A percentile compares a stretch with the other conserved stretches of the same genome.
Evolutionary conservation across 2,329 filamentous ascomycete species (phyloP).

Genomic region (Ceratocystis papillata): DNA sequence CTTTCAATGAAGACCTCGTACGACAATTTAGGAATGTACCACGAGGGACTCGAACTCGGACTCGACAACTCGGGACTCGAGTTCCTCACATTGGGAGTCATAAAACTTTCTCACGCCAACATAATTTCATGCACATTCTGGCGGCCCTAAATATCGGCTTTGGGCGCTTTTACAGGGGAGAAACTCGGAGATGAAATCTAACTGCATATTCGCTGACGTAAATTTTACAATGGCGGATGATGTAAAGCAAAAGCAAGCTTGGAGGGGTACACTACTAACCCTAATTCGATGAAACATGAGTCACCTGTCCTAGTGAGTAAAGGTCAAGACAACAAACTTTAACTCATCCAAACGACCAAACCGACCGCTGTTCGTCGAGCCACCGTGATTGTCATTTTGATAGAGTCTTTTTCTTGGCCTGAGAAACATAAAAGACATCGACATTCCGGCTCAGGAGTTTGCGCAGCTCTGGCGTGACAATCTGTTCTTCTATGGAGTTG

Average conservation of each 20-base stretch:
- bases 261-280: neutral
- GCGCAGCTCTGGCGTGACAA: conserved; percentile 48
- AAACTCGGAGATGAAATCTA: conserved; percentile 3
- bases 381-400: conserved; percentile 20
- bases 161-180: conserved; percentile 6
- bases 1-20: too few species aligned
- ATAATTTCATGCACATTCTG: conserved; percentile 1
- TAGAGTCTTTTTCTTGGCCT: conserved; percentile 22
- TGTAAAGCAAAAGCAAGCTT: conserved; percentile 5
- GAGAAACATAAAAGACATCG: conserved; percentile 33
- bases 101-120: neutral
- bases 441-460: conserved; percentile 42
- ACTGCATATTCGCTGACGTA: conserved; percentile 11
- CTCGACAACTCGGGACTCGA: neutral
- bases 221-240: conserved; percentile 10
- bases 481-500: conserved; percentile 34
- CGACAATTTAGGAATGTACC: conserved; percentile 14
- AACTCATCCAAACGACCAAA: conserved; percentile 20
- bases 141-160: neutral
- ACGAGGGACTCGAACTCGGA: conserved; percentile 2
- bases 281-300: conserved; percentile 3
- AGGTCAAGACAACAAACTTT: neutral
- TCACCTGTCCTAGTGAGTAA: neutral
- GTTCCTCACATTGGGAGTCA: neutral
- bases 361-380: conserved; percentile 18